phyloP scores from a whole-genome alignment of 306 rosid species.

The Canavalia gladiata region DNA sequence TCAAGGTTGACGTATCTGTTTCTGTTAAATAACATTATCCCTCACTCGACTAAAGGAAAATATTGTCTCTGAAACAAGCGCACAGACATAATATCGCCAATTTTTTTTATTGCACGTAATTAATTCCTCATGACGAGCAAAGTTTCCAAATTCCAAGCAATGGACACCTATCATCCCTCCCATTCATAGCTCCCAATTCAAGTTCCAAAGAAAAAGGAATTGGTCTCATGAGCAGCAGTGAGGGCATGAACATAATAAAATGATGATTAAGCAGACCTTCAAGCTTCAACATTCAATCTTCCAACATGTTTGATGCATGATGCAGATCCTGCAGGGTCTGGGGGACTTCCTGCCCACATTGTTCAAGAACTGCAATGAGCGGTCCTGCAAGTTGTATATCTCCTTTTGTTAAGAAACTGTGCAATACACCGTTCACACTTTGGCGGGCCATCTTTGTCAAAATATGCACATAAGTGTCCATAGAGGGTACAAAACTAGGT shows the following conservation, averaged over 20 bases:
- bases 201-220: conserved; percentile 9
- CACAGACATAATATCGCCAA: conserved; percentile 21
- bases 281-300: conserved; percentile 48
- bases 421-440: conserved; percentile 65
- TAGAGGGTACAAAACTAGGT: conserved; percentile 58
- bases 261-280: background rate
- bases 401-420: conserved; percentile 60
- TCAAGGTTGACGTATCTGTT: background rate
- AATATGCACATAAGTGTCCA: conserved; percentile 56
- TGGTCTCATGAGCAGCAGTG: background rate
- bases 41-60: background rate
- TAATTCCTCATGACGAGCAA: conserved; percentile 24
- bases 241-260: conserved; percentile 29
- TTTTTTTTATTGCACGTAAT: background rate
- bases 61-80: conserved; percentile 2
- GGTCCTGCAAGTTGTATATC: conserved; percentile 59
- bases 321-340: conserved; percentile 59
- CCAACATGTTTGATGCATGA: conserved; percentile 45
- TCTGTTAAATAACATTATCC: background rate
- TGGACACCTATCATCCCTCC: conserved; percentile 36
- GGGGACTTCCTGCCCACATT: conserved; percentile 74
- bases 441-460: conserved; percentile 72
- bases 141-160: conserved; percentile 9
- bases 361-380: conserved; percentile 63
- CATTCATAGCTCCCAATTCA: conserved; percentile 16